Percentiles rank a stretch among this genome's conserved stretches.
Evolutionary conservation across 257 asterid species (phyloP).

Genomic region (Lithospermum erythrorhizon): DNA sequence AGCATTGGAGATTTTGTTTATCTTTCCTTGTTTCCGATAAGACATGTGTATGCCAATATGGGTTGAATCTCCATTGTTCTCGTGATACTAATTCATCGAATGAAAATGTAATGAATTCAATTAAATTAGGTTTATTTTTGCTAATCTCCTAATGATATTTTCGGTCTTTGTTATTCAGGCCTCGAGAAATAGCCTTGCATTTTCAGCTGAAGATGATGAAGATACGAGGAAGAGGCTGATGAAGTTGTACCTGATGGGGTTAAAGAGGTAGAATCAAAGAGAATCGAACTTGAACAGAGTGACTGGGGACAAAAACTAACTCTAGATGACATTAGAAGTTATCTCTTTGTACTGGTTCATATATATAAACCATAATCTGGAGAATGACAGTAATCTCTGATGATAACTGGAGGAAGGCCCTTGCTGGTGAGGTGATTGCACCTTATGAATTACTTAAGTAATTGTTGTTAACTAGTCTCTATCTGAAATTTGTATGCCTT

Average conservation of each 20-base stretch:
- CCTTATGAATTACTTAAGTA: not conserved
- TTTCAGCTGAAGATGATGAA: conserved; percentile 79
- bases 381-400: conserved; percentile 58
- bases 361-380: conserved; percentile 50
- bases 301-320: conserved; percentile 57
- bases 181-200: conserved; percentile 83
- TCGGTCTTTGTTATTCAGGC: conserved; percentile 46
- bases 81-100: too few species aligned
- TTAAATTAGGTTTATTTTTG: not conserved
- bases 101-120: too few species aligned
- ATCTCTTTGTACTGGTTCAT: conserved; percentile 40
- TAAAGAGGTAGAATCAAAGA: conserved; percentile 96
- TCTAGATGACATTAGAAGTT: conserved; percentile 72
- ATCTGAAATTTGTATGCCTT: too few species aligned
- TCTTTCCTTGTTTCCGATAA: too few species aligned
- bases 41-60: too few species aligned
- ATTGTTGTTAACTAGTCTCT: not conserved
- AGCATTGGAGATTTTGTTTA: too few species aligned
- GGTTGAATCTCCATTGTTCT: too few species aligned
- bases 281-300: conserved; percentile 74
- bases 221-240: conserved; percentile 97
- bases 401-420: conserved; percentile 73
- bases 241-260: conserved; percentile 99
- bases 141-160: conserved; percentile 12
- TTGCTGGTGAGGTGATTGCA: conserved; percentile 49